Evolutionary conservation across 2,329 filamentous ascomycete genomes (phyloP), one percentile per base, ranked within the genome.

Genomic region (Pseudogymnoascus sp.): DNA sequence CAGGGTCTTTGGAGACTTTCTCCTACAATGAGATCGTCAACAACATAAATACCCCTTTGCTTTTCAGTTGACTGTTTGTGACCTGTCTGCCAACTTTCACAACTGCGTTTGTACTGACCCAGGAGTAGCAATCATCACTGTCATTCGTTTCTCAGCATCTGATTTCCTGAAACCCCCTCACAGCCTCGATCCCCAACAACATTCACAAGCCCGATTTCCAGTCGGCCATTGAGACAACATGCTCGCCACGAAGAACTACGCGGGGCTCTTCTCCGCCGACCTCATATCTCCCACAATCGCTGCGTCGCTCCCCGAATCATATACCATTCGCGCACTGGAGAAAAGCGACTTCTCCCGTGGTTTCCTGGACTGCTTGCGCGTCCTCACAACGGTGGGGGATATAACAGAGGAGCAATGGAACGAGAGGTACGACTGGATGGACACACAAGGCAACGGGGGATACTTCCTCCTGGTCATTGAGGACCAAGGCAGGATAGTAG

Each of bases 381-480:
- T 97, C 38, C 81, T 99, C 70, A 97, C 94, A 2, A 94, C 90
- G 19, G 92, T 97, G 29, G 93, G 93, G 66, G 91, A 96, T 64
- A 87, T 96, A 67, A 82, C 80, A 58, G 83, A 89, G 73, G 83
- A 84, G 63, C 81, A 84, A 65, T 97, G 92, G 80, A 81, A 85
- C 68, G 80, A 88, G 73, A 86, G 90, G 62, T 97, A 89, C 77
- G 84, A 91, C 68, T 91, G 87, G 82, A 92, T 97, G 80, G 78
- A 80, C 39, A 78, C 79, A 61, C 85, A 88, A 69, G 85, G 64
- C 11, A 64, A 86, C 65, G 88, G 88, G 65, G 86, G 86, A 64
- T 97, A 97, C 80, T 96, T 89, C 75, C 81, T 96, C 64, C 79
- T 97, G 31, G 90, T 92, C 67, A 88, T 97, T 60, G 87, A 91